Evolutionary conservation across 306 rosid genomes (phyloP).

Genomic region (Lathyrus tuberosus): DNA sequence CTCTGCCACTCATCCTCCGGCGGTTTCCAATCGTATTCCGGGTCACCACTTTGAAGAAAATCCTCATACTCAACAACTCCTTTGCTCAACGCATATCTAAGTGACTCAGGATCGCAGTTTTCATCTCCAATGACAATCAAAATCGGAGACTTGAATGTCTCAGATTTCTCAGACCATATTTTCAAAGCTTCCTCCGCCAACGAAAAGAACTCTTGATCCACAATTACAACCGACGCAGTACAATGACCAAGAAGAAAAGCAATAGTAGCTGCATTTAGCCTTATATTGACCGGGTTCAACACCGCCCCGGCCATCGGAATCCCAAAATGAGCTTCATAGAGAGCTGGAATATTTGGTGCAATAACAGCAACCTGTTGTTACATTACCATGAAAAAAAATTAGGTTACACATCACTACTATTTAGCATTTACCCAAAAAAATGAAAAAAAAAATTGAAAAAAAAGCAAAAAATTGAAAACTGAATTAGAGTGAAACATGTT

Average conservation of each 20-base stretch:
- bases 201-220: conserved; percentile 44
- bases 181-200: conserved; percentile 62
- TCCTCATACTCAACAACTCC: conserved; percentile 49
- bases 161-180: conserved; percentile 60
- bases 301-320: conserved; percentile 50
- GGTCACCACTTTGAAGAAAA: conserved; percentile 74
- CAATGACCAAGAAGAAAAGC: conserved; percentile 47
- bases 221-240: conserved; percentile 38
- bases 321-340: conserved; percentile 66
- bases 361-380: conserved; percentile 75
- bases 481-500: background rate
- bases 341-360: conserved; percentile 91
- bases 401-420: background rate
- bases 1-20: conserved; percentile 99
- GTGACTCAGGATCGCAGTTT: conserved; percentile 55
- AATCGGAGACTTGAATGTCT: conserved; percentile 59
- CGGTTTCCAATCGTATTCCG: conserved; percentile 78
- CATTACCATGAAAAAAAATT: conserved; percentile 24
- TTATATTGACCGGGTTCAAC: conserved; percentile 43
- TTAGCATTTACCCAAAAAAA: background rate
- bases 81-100: conserved; percentile 39
- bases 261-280: conserved; percentile 42
- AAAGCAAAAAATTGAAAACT: background rate
- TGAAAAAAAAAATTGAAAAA: background rate
- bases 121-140: conserved; percentile 80